Evolutionary conservation across 495 filamentous ascomycete species (phyloP).

Genomic region (Penicillium macrosclerotiorum): DNA sequence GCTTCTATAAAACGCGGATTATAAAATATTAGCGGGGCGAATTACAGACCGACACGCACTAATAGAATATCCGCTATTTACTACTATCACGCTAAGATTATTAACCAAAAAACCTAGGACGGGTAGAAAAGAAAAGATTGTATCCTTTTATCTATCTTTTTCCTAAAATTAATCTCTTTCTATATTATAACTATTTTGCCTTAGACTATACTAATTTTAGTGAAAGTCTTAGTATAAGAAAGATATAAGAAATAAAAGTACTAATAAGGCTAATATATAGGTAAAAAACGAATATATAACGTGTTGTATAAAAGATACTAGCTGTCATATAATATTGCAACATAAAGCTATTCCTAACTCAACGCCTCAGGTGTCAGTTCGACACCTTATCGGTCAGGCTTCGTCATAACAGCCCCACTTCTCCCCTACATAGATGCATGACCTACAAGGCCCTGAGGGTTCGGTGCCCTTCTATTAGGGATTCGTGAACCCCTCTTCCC

Average conservation of each 20-base stretch:
- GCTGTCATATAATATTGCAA: too few relatives aligned
- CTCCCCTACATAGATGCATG: too few relatives aligned
- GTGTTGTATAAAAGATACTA: conserved; percentile 16
- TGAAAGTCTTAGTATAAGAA: conserved; percentile 19
- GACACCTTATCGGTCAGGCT: too few relatives aligned
- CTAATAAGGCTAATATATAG: conserved; percentile 9
- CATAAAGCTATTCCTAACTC: too few relatives aligned
- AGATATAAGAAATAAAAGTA: conserved; percentile 14
- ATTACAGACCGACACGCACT: conserved; percentile 8
- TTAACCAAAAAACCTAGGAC: conserved; percentile 9
- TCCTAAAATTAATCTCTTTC: neutral
- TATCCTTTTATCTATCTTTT: conserved; percentile 4
- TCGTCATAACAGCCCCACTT: too few relatives aligned
- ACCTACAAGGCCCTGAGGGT: too few relatives aligned
- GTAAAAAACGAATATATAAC: conserved; percentile 7
- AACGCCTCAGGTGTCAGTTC: too few relatives aligned
- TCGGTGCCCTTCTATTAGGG: too few relatives aligned
- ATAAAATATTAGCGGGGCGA: conserved; percentile 8
- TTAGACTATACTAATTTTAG: conserved; percentile 20
- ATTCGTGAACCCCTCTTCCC: too few relatives aligned
- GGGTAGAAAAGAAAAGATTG: conserved; percentile 8
- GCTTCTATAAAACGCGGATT: conserved; percentile 10
- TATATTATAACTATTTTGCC: conserved; percentile 21
- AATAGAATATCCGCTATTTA: conserved; percentile 9
- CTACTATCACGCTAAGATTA: conserved; percentile 12